These are phyloP conservation scores for Kazachstania africana DNA, from an alignment of 805 yeast species.

Conservation along the genomic window DNA sequence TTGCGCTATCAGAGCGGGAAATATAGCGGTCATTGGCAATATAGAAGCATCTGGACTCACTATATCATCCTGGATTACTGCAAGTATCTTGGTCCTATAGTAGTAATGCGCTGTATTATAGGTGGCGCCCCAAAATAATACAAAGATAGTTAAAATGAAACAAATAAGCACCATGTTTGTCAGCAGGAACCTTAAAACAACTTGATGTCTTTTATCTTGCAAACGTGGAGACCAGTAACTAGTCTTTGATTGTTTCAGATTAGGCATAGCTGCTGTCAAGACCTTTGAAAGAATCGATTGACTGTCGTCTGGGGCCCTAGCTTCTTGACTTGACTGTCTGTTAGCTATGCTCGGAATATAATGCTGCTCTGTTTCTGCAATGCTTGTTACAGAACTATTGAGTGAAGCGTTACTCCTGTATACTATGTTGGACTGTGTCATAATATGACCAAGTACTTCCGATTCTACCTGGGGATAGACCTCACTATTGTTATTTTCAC, in stretches of 20 bases:
- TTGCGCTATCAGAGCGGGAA: not conserved
- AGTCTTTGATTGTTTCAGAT: constrained; percentile 3
- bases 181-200: not conserved
- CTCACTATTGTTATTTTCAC: too few relatives aligned
- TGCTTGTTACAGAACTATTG: too few relatives aligned
- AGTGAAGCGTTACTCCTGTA: too few relatives aligned
- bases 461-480: too few relatives aligned
- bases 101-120: constrained; percentile 19
- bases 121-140: constrained; percentile 30
- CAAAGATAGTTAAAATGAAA: constrained; percentile 15
- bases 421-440: too few relatives aligned
- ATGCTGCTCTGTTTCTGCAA: too few relatives aligned
- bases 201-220: constrained; percentile 1
- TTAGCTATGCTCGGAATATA: too few relatives aligned
- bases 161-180: constrained; percentile 7
- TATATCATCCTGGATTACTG: constrained; percentile 25
- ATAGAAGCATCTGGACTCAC: not conserved
- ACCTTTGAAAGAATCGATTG: too few relatives aligned
- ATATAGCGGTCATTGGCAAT: not conserved
- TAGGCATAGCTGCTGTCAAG: too few relatives aligned
- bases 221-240: constrained; percentile 9
- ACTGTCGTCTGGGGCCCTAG: too few relatives aligned
- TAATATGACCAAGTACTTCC: too few relatives aligned
- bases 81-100: constrained; percentile 20
- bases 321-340: too few relatives aligned